A percentile compares a stretch with the other conserved stretches of the same genome.
Evolutionary conservation across 2,329 filamentous ascomycete species (phyloP).

Genomic region (Grosmannia serpens): DNA sequence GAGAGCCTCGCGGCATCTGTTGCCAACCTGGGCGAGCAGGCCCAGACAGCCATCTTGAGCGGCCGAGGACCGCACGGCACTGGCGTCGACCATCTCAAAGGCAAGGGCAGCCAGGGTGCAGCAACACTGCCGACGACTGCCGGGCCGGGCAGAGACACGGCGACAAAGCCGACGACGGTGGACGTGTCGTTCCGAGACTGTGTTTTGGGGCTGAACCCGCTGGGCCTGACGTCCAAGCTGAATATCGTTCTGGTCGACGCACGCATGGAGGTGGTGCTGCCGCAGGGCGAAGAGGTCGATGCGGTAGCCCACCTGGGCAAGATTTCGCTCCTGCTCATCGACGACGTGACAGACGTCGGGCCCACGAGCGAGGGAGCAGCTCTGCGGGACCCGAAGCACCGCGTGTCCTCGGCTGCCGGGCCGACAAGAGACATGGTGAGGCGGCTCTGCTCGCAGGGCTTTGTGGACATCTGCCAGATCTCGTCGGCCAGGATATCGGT

Average conservation of each 20-base stretch:
- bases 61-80: constrained; percentile 13
- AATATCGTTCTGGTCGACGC: constrained; percentile 70
- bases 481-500: constrained; percentile 65
- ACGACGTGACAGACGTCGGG: constrained; percentile 43
- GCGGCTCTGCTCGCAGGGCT: constrained; percentile 55
- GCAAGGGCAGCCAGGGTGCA: neutral
- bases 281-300: constrained; percentile 50
- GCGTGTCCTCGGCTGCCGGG: neutral
- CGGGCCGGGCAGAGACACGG: neutral
- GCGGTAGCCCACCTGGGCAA: constrained; percentile 62
- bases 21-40: constrained; percentile 58
- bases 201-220: constrained; percentile 72
- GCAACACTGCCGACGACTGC: neutral
- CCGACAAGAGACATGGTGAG: constrained; percentile 35
- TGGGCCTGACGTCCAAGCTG: constrained; percentile 62
- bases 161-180: constrained; percentile 49
- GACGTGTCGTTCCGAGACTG: constrained; percentile 74
- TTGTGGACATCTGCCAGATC: constrained; percentile 76
- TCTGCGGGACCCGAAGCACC: too few species aligned
- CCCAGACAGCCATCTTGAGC: constrained; percentile 34
- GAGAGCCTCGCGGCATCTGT: constrained; percentile 68
- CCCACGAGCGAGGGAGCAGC: constrained; percentile 10
- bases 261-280: constrained; percentile 55
- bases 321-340: constrained; percentile 71
- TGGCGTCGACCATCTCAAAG: constrained; percentile 1